phyloP scores from a whole-genome alignment of 2,329 filamentous ascomycete species.

The Fusarium pininemorale region DNA sequence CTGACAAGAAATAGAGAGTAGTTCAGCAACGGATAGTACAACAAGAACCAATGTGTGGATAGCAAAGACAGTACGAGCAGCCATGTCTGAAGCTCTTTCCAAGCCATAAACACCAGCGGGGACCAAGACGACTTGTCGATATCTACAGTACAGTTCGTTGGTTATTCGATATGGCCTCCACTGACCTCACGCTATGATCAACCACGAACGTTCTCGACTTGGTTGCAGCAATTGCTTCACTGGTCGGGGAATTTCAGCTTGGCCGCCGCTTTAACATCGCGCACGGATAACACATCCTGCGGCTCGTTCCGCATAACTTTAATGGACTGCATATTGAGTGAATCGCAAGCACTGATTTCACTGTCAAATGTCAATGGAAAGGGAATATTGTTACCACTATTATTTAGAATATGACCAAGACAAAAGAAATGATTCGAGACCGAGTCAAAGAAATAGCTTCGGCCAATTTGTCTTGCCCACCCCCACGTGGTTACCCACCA shows the following conservation, averaged over 20 bases:
- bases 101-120: slow-evolving; percentile 11
- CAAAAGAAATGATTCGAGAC: slow-evolving; percentile 35
- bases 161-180: neutral
- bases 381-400: neutral
- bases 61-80: slow-evolving; percentile 44
- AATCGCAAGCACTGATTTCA: neutral
- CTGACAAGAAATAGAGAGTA: neutral
- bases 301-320: neutral
- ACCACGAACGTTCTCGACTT: neutral
- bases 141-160: neutral
- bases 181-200: neutral
- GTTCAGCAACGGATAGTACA: slow-evolving; percentile 4
- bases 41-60: slow-evolving; percentile 45
- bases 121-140: neutral
- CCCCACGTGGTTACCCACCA: slow-evolving; percentile 34
- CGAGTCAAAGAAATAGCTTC: neutral
- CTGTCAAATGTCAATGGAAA: neutral
- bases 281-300: neutral
- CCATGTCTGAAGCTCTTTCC: slow-evolving; percentile 40
- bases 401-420: slow-evolving; percentile 36
- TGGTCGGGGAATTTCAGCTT: neutral
- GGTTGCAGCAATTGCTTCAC: neutral
- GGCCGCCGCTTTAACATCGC: neutral
- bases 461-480: slow-evolving; percentile 13
- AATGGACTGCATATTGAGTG: neutral